Evolutionary conservation across 2,329 filamentous ascomycete genomes (phyloP), one percentile per base, ranked within the genome.

Genomic region (Onygenales sp.): DNA sequence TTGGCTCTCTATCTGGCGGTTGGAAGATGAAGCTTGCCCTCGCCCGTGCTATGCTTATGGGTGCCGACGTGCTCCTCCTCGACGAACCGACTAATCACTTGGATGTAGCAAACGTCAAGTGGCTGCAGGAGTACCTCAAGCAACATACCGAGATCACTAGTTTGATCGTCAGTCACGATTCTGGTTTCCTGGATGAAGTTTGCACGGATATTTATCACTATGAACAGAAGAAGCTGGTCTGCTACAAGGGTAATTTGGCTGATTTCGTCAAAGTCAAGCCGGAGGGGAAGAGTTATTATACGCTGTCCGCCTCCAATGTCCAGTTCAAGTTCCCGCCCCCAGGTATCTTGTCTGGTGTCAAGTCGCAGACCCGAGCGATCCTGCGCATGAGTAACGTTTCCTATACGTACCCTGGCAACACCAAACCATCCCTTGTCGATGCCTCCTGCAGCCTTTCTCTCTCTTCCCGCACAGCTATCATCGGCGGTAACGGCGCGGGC

Each of bases 11-110:
- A 37, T 97, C 93, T 43, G 93, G 93, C 74, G 93, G 93, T 68
- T 98, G 93, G 93, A 97, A 97, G 82, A 98, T 98, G 93, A 98
- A 98, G 83, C 77, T 98, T 57, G 93, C 93, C 60, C 75, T 98
- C 70, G 93, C 93, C 51, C 84, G 93, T 64, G 93, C 93, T 59
- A 97, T 98, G 91, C 80, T 98, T 65, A 88, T 93, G 79, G 87
- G 85, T 66, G 92, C 93, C n/a, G 93, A 98, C 69, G 91, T 98
- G 49, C 81, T 98, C 54, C 79, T 98, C 50, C 83, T 98, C 54
- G 93, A 98, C 80, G 93, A 98, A 81, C 93, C 93, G 71, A 98
- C 93, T 64, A 98, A 98, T 77, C 93, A 98, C 74, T 78, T 98
- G 69, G 93, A 98, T 70, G 91, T 97, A 63, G 84, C 84, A 65